Base-by-base conservation (phyloP, 2,329 filamentous ascomycete species). In the Neofusicoccum ribis region DNA sequence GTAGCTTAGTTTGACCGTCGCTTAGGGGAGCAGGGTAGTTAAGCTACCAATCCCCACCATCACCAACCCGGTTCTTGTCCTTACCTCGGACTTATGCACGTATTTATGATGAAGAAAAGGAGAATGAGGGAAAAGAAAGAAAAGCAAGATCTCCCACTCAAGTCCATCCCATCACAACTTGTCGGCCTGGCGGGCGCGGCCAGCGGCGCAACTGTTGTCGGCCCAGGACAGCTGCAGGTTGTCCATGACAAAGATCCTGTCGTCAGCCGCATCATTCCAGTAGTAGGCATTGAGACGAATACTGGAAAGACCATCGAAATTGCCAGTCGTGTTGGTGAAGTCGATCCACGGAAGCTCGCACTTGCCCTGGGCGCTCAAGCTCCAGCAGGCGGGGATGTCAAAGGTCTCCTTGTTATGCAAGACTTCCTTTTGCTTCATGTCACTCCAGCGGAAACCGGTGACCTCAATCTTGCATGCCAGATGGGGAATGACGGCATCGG, bases 191-290 rank as follows among this genome's bases (percentile, higher is more conserved):
- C 77, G 71, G 66, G 74, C 37, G 15, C 76, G 72, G 2, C 79
- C 83, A 61, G 83, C 82, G 41, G 73, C 76, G 68, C 83, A 85
- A 46, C 74, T 81, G 67, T 81, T 81, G 73, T 85, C 80, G 64
- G 74, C 78, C 83, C 83, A 85, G 47, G 76, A 78, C 70, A 84
- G 70, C 51, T 76, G 68, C 64, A 85, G 69, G 65, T 82, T 77
- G 68, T 85, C 83, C 74, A 84, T 74, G 74, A 84, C 81, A 69
- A 79, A 81, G 34, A 76, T 70, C 64, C 77, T 72, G 67, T 79
- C 78, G 43, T 77, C 72, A 5, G 14, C 23, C 11, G 72, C 68
- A 69, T 79, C 73, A 4, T 72, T 73, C 58, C 73, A 70, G 44
- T 78, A 79, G 62, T 76, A 80, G 11, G 82, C 82, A 52, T 81